Evolutionary conservation across 768 basidiomycete species (phyloP).

Genomic region (Boletus subcaerulescens): DNA sequence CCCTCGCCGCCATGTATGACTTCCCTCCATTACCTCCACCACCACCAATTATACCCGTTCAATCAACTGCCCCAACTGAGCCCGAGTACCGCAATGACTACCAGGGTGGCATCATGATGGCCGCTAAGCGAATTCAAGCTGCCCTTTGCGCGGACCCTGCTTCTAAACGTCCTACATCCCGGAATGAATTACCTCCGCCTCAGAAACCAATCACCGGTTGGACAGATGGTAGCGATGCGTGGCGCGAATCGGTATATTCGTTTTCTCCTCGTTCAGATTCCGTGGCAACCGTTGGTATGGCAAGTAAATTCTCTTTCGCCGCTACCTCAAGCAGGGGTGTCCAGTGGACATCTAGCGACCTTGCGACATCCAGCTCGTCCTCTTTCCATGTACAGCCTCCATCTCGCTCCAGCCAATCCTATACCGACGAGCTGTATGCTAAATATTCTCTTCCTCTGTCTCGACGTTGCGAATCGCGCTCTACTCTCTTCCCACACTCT

Average conservation of each 20-base stretch:
- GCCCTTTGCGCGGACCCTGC: constrained; percentile 41
- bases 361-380: constrained; percentile 14
- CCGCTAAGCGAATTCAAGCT: constrained; percentile 52
- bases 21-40: constrained; percentile 56
- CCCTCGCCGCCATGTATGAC: constrained; percentile 40
- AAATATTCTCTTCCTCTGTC: constrained; percentile 56
- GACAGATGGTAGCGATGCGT: constrained; percentile 64
- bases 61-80: constrained; percentile 21
- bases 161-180: constrained; percentile 35
- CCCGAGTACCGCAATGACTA: constrained; percentile 41
- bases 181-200: constrained; percentile 34
- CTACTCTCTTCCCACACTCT: constrained; percentile 37
- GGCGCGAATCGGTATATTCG: constrained; percentile 64
- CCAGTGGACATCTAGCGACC: constrained; percentile 44
- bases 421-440: constrained; percentile 47
- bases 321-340: constrained; percentile 53
- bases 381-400: constrained; percentile 26
- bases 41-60: constrained; percentile 37
- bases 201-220: constrained; percentile 57
- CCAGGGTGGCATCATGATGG: constrained; percentile 68
- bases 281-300: constrained; percentile 29
- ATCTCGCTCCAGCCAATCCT: constrained; percentile 30
- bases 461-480: constrained; percentile 53
- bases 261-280: constrained; percentile 41
- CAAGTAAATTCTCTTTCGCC: constrained; percentile 40